These are phyloP conservation scores for Venustampulla echinocandica DNA, from an alignment of 495 filamentous ascomycete genomes.

Conservation along the genomic window DNA sequence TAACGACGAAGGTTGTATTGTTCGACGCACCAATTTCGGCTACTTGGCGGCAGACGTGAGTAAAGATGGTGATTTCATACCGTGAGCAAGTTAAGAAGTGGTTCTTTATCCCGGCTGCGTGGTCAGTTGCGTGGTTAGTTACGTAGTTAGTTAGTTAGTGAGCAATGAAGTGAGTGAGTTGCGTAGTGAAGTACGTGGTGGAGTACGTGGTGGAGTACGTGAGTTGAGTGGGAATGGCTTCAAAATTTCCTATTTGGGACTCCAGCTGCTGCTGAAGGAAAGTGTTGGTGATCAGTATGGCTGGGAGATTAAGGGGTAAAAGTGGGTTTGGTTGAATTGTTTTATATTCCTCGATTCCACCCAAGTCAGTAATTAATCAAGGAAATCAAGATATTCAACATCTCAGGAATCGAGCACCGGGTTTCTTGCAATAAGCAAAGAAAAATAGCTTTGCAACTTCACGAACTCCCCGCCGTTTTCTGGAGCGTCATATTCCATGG, in stretches of 20 bases:
- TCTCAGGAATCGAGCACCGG: slow-evolving; percentile 1
- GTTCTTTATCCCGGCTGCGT: neutral
- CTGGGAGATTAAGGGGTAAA: slow-evolving; percentile 10
- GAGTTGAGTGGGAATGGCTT: slow-evolving; percentile 9
- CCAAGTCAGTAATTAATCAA: slow-evolving; percentile 10
- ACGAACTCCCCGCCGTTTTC: slow-evolving; percentile 15
- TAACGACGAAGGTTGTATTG: neutral
- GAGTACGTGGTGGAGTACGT: slow-evolving; percentile 7
- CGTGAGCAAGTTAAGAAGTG: neutral
- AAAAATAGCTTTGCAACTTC: slow-evolving; percentile 15
- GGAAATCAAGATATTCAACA: slow-evolving; percentile 4
- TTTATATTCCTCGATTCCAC: slow-evolving; percentile 11
- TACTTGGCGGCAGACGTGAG: neutral
- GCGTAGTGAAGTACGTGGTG: no score
- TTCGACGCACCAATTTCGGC: neutral
- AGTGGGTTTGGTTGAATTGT: slow-evolving; percentile 12
- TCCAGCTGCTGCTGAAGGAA: slow-evolving; percentile 8
- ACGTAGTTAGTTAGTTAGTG: slow-evolving; percentile 5
- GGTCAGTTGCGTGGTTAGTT: slow-evolving; percentile 8
- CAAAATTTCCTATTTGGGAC: slow-evolving; percentile 10
- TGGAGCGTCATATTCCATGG: slow-evolving; percentile 13
- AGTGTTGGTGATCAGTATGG: slow-evolving; percentile 10
- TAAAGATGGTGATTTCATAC: neutral
- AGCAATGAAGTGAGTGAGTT: slow-evolving; percentile 4
- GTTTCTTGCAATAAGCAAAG: slow-evolving; percentile 13